phyloP scores from a whole-genome alignment of 2,329 filamentous ascomycete genomes.

The Aphanoascus verrucosus region DNA sequence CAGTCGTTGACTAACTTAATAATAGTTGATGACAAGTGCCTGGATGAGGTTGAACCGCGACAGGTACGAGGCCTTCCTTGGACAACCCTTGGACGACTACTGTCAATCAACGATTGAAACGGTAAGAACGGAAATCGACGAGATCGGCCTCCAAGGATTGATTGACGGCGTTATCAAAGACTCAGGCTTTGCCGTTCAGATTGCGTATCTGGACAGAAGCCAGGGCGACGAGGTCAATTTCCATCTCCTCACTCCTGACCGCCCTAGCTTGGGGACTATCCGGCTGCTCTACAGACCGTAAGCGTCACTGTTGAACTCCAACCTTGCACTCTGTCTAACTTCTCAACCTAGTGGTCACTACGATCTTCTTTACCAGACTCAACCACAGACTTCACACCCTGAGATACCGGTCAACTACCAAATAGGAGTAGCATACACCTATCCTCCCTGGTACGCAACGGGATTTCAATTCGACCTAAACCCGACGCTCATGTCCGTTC shows the following conservation, averaged over 20 bases:
- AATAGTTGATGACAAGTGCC: conserved; percentile 66
- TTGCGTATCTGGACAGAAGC: conserved; percentile 84
- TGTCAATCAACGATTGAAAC: conserved; percentile 62
- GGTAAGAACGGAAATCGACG: conserved; percentile 73
- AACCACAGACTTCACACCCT: conserved; percentile 21
- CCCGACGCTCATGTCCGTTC: conserved; percentile 33
- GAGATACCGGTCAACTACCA: conserved; percentile 32
- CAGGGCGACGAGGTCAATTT: conserved; percentile 60
- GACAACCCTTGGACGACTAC: conserved; percentile 54
- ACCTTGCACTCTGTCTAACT: background rate
- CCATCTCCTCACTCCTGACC: conserved; percentile 30
- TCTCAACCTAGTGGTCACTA: conserved; percentile 61
- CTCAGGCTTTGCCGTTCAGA: conserved; percentile 67
- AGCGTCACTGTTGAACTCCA: conserved; percentile 23
- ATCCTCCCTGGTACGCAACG: conserved; percentile 29
- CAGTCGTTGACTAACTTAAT: background rate
- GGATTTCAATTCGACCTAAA: conserved; percentile 32
- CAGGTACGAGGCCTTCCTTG: conserved; percentile 63
- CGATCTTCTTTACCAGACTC: conserved; percentile 74
- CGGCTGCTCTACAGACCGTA: conserved; percentile 57
- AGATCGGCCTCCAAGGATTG: conserved; percentile 70
- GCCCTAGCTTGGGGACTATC: conserved; percentile 50
- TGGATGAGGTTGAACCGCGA: conserved; percentile 67
- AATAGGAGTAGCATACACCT: conserved; percentile 32
- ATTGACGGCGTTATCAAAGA: conserved; percentile 70